Base-by-base conservation (phyloP, 495 filamentous ascomycete genomes). In the Hypomontagnella submonticulosa region DNA sequence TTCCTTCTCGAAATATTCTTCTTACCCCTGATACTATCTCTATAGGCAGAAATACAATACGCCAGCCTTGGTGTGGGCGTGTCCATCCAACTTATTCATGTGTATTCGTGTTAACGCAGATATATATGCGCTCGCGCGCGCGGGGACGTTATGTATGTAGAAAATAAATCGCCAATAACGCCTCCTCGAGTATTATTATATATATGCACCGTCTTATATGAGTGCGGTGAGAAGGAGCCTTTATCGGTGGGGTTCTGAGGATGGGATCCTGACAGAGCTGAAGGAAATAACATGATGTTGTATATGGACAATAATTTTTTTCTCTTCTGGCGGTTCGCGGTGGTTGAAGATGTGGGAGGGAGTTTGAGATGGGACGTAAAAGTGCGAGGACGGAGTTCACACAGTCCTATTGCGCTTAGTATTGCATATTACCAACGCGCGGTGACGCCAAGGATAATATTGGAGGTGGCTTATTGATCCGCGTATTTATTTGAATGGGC, bases 341-440 rank as follows among this genome's bases (percentile, higher is more conserved):
- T 33, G 48, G 15, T 4, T 19, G 11, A 13, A 33, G 46, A 12
- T 33, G 30, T 15, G 15, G 36, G 12, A 37, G 19, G 11, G 16
- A 9, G 7, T 13, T 3, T 15, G 33, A 32, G 48, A 11, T 38
- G 48, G 4, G 13, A 6, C 10, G 43, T 16, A 46, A 16, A 18
- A 23, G 40, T 65, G 62, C 40, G 62, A 50, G 56, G 49, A 36
- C 13, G 15, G 23, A 3, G 43, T 43, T 47, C 11, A 19, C 23
- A 27, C 23, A 27, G 6, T 27, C 23, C 23, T 27, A 30, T 34
- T 51, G 37, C 50, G 37, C 15, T 13, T 36, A 30, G 49, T 46
- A 27, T 41, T 55, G 65, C 58, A 50, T 55, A 55, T 42, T 19
- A 52, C 57, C 57, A 67, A 47, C 42, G 30, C 48, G 53, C 53